phyloP scores from a whole-genome alignment of 2,329 filamentous ascomycete species.

The Colletotrichum echinochloae region DNA sequence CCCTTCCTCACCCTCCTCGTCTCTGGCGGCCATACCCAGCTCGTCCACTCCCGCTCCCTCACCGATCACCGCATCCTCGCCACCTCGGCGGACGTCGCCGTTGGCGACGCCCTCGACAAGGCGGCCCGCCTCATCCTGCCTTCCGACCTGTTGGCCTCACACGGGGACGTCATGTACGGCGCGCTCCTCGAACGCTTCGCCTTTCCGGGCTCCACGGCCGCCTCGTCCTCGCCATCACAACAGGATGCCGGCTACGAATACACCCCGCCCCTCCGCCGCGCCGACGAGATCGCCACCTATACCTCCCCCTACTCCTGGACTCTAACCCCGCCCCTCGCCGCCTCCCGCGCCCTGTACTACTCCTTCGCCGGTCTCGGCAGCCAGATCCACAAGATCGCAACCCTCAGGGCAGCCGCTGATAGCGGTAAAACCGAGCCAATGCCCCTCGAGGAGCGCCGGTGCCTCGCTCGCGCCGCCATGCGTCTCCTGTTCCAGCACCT shows the following conservation, averaged over 20 bases:
- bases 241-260: conserved; percentile 59
- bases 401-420: conserved; percentile 48
- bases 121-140: conserved; percentile 83
- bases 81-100: conserved; percentile 80
- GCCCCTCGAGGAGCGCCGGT: conserved; percentile 69
- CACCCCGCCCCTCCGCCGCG: conserved; percentile 66
- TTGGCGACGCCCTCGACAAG: conserved; percentile 93
- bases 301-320: conserved; percentile 67
- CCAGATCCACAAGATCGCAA: conserved; percentile 68
- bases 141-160: conserved; percentile 61
- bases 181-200: conserved; percentile 83
- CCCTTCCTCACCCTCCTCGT: conserved; percentile 91
- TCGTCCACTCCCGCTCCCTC: conserved; percentile 79
- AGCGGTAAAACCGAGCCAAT: conserved; percentile 50
- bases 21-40: conserved; percentile 91
- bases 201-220: conserved; percentile 61
- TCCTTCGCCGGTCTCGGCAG: conserved; percentile 81
- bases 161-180: conserved; percentile 81
- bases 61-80: conserved; percentile 80
- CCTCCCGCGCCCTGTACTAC: conserved; percentile 70
- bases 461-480: conserved; percentile 81
- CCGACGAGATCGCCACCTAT: conserved; percentile 65
- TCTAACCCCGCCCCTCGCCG: conserved; percentile 74
- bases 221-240: neutral
- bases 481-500: conserved; percentile 89